Evolutionary conservation across 441 rosid species (phyloP).

Genomic region (Capsella rubella): DNA sequence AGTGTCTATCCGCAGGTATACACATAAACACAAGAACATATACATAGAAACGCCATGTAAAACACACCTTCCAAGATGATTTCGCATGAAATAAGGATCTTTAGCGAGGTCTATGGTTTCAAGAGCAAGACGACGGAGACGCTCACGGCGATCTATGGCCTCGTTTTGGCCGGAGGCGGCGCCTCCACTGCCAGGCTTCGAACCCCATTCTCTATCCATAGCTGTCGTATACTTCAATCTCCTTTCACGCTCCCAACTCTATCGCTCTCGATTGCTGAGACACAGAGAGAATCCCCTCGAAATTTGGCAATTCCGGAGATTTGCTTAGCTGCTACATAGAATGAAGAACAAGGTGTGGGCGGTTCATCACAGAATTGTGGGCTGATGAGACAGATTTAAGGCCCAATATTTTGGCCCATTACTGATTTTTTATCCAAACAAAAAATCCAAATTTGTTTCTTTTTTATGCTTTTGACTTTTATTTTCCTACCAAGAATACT

Average conservation of each 20-base stretch:
- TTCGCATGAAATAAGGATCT: constrained; percentile 98
- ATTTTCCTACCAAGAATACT: no score
- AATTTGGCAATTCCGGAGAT: background rate
- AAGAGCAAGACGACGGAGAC: constrained; percentile 94
- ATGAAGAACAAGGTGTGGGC: background rate
- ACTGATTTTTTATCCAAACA: no score
- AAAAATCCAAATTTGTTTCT: no score
- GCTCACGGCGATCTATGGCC: constrained; percentile 96
- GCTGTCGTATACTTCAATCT: constrained; percentile 25
- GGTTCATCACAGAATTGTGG: background rate
- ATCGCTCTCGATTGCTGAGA: constrained; percentile 11
- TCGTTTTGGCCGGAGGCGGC: constrained; percentile 95
- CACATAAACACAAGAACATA: background rate
- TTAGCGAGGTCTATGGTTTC: constrained; percentile 97
- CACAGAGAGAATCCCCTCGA: constrained; percentile 4
- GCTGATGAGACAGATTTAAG: background rate
- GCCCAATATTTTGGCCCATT: background rate
- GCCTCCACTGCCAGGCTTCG: constrained; percentile 98
- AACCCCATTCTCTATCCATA: constrained; percentile 98
- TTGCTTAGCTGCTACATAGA: background rate
- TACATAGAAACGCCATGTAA: background rate
- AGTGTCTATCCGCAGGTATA: background rate
- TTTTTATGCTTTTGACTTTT: no score
- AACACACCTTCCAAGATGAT: constrained; percentile 88
- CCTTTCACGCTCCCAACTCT: constrained; percentile 2